Percentiles rank a stretch among this genome's conserved stretches.
phyloP scores from a whole-genome alignment of 192 early-diverging fungal species.

The Jimgerdemannia lactiflua region DNA sequence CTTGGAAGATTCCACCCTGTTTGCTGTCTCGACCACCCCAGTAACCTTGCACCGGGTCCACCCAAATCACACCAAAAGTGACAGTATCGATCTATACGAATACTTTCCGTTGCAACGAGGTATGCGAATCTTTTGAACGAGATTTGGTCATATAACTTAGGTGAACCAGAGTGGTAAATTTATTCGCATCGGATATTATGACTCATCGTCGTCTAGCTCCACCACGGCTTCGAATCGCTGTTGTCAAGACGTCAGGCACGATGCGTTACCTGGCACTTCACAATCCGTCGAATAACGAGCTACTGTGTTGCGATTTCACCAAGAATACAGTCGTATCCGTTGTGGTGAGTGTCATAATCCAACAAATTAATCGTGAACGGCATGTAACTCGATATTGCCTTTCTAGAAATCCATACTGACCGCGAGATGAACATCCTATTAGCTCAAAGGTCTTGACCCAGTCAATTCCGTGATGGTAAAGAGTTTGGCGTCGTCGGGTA shows the following conservation, averaged over 20 bases:
- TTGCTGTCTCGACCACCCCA: conserved; percentile 59
- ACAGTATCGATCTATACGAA: conserved; percentile 64
- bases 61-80: conserved; percentile 42
- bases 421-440: not conserved
- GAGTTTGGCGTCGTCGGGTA: conserved; percentile 27
- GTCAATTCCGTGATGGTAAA: conserved; percentile 43
- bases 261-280: conserved; percentile 53
- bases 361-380: not conserved
- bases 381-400: not conserved
- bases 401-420: not conserved
- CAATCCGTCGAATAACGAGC: conserved; percentile 54
- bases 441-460: conserved; percentile 39
- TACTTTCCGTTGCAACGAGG: conserved; percentile 61
- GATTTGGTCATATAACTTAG: not conserved
- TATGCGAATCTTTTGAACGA: not conserved
- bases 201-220: conserved; percentile 19
- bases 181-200: not conserved
- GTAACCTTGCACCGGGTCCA: conserved; percentile 54
- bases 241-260: conserved; percentile 27
- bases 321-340: conserved; percentile 47
- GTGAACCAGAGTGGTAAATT: not conserved
- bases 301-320: conserved; percentile 51
- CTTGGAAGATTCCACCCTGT: conserved; percentile 49
- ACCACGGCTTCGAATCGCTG: conserved; percentile 43
- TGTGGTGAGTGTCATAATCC: conserved; percentile 15